These are phyloP conservation scores for Jamesozyma hellenica DNA, from an alignment of 805 yeast genomes.

Conservation along the genomic window DNA sequence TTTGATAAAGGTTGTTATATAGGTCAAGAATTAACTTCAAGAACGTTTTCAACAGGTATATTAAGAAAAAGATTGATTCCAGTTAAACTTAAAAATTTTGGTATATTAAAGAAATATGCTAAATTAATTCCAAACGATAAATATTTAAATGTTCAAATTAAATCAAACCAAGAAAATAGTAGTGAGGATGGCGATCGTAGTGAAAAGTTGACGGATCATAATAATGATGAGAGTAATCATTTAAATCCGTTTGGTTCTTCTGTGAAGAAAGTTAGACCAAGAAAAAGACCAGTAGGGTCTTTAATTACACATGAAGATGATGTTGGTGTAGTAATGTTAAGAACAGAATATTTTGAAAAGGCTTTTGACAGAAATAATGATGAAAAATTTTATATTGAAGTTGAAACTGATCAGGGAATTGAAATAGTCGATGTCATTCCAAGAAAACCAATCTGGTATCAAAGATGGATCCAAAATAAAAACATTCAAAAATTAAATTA, in stretches of 20 bases:
- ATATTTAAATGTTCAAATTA: slow-evolving; percentile 9
- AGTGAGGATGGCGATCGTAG: neutral
- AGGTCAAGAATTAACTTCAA: slow-evolving; percentile 90
- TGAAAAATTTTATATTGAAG: slow-evolving; percentile 7
- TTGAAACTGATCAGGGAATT: neutral
- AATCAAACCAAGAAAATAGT: too few relatives aligned
- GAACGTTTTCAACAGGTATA: slow-evolving; percentile 75
- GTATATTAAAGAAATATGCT: neutral
- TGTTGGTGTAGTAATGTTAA: slow-evolving; percentile 56
- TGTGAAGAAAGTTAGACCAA: slow-evolving; percentile 16
- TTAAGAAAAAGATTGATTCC: slow-evolving; percentile 81
- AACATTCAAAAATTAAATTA: too few relatives aligned
- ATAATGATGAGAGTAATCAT: neutral
- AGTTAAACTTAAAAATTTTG: slow-evolving; percentile 28
- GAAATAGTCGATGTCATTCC: slow-evolving; percentile 10
- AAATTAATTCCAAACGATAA: neutral
- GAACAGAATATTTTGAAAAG: slow-evolving; percentile 34
- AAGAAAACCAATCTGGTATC: slow-evolving; percentile 21
- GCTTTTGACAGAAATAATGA: slow-evolving; percentile 8
- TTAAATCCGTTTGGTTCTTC: slow-evolving; percentile 34
- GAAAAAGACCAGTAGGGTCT: slow-evolving; percentile 48
- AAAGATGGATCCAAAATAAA: slow-evolving; percentile 5
- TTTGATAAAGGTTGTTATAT: slow-evolving; percentile 91
- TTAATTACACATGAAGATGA: slow-evolving; percentile 47
- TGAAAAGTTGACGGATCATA: neutral